phyloP scores from a whole-genome alignment of 495 filamentous ascomycete genomes.

The Aspergillus haitiensis region DNA sequence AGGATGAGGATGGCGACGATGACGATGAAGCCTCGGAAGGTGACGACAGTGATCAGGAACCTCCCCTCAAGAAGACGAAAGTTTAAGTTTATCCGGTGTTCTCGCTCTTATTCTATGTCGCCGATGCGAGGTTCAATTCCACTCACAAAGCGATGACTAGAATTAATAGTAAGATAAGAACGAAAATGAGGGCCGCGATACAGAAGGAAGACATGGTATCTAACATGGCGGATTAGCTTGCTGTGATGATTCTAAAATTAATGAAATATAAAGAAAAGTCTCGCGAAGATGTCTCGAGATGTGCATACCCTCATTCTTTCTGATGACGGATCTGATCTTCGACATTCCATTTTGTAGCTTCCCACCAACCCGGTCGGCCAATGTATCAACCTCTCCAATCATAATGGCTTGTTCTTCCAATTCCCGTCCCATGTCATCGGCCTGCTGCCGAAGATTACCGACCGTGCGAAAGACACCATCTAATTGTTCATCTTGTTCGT shows the following conservation, averaged over 20 bases:
- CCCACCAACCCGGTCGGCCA: conserved; percentile 84
- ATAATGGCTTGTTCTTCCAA: conserved; percentile 87
- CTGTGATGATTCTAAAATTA: background rate
- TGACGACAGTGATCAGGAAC: conserved; percentile 6
- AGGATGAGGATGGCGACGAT: conserved; percentile 33
- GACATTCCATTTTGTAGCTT: conserved; percentile 83
- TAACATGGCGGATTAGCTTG: conserved; percentile 44
- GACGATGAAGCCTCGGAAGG: conserved; percentile 28
- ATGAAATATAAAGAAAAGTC: conserved; percentile 13
- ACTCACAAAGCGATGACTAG: conserved; percentile 61
- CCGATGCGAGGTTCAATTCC: background rate
- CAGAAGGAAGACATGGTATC: conserved; percentile 88
- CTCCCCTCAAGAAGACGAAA: conserved; percentile 46
- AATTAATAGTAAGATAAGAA: conserved; percentile 81
- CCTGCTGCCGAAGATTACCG: conserved; percentile 83
- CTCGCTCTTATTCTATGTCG: background rate
- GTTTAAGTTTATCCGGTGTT: conserved; percentile 31
- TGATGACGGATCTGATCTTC: conserved; percentile 78
- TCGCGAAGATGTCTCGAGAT: background rate
- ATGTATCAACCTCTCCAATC: conserved; percentile 74
- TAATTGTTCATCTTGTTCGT: conserved; percentile 89
- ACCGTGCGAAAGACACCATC: conserved; percentile 93
- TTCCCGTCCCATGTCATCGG: conserved; percentile 91
- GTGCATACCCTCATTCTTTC: conserved; percentile 82
- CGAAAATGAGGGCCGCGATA: conserved; percentile 80